A percentile compares a stretch with the other conserved stretches of the same genome.
Evolutionary conservation across 2,329 filamentous ascomycete species (phyloP).

Genomic region (Pestalotiopsis sp.): DNA sequence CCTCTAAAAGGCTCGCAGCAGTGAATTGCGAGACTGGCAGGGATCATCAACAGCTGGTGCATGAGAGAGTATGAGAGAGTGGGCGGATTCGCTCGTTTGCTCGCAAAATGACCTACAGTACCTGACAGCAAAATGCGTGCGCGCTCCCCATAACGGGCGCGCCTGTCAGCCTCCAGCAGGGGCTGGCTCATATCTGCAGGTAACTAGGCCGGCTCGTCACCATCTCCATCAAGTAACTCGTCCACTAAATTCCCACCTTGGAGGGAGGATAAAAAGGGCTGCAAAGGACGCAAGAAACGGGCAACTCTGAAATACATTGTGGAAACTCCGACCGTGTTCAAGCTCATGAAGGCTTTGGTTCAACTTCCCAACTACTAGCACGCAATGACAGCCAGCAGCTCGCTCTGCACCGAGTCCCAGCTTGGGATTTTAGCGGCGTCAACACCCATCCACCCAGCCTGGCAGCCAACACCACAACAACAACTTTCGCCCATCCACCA

Average conservation of each 20-base stretch:
- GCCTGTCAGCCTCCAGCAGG: slow-evolving; percentile 1
- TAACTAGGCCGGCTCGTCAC: not conserved
- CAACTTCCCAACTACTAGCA: not conserved
- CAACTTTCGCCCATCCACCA: not conserved
- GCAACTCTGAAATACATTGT: slow-evolving; percentile 22
- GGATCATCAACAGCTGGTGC: slow-evolving; percentile 7
- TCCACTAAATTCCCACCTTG: slow-evolving; percentile 28
- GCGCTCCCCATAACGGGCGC: not conserved
- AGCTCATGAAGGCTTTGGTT: not conserved
- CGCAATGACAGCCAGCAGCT: not conserved
- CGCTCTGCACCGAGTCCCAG: not conserved
- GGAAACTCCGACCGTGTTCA: slow-evolving; percentile 17
- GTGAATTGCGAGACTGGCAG: slow-evolving; percentile 16
- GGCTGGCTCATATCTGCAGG: not conserved
- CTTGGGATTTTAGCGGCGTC: not conserved
- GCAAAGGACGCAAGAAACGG: slow-evolving; percentile 15
- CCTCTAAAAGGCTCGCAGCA: slow-evolving; percentile 13
- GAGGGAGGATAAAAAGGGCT: slow-evolving; percentile 28
- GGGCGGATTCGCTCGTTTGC: not conserved
- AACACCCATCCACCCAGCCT: not conserved
- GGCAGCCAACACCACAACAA: not conserved
- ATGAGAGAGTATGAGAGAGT: not conserved
- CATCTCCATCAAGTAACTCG: slow-evolving; percentile 24
- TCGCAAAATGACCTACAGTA: slow-evolving; percentile 15
- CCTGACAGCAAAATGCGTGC: slow-evolving; percentile 17